A percentile compares a stretch with the other conserved stretches of the same genome.
These are phyloP conservation scores for Apiospora arundinis DNA, from an alignment of 2,329 filamentous ascomycete genomes.

Conservation along the genomic window DNA sequence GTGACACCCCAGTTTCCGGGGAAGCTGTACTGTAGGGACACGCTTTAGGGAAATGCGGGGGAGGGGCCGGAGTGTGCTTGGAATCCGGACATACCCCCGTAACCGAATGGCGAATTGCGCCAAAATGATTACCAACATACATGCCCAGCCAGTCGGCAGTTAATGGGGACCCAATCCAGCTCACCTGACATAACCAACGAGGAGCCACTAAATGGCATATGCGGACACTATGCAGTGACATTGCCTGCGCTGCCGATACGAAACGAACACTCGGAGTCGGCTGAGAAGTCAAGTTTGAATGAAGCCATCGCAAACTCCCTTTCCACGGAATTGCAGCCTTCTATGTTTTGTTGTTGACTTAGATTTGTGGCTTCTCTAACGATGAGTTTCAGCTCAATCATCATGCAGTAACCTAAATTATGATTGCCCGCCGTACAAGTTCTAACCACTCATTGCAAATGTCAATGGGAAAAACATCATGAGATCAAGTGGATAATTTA, in stretches of 20 bases:
- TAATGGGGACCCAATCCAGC: not conserved
- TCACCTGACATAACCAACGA: not conserved
- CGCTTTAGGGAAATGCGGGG: conserved; percentile 12
- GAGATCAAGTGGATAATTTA: too few species aligned
- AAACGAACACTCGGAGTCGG: not conserved
- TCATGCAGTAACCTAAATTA: too few species aligned
- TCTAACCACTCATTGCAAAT: too few species aligned
- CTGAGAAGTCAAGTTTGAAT: not conserved
- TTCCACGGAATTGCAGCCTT: too few species aligned
- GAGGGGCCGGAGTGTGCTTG: not conserved
- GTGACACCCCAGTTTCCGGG: conserved; percentile 5
- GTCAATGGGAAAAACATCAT: not conserved
- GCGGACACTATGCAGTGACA: not conserved
- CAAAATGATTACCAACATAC: not conserved
- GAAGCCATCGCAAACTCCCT: not conserved
- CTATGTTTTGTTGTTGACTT: too few species aligned
- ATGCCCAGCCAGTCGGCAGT: not conserved
- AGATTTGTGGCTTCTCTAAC: too few species aligned
- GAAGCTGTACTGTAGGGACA: not conserved
- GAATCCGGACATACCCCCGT: not conserved
- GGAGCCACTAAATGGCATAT: not conserved
- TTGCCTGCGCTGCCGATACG: not conserved
- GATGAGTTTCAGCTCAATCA: too few species aligned
- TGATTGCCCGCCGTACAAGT: too few species aligned
- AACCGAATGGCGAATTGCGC: not conserved